Percentiles rank a stretch among this genome's conserved stretches.
Conservation (phyloP, 2,329 filamentous ascomycete genomes). For the Colletotrichum kahawae region DNA sequence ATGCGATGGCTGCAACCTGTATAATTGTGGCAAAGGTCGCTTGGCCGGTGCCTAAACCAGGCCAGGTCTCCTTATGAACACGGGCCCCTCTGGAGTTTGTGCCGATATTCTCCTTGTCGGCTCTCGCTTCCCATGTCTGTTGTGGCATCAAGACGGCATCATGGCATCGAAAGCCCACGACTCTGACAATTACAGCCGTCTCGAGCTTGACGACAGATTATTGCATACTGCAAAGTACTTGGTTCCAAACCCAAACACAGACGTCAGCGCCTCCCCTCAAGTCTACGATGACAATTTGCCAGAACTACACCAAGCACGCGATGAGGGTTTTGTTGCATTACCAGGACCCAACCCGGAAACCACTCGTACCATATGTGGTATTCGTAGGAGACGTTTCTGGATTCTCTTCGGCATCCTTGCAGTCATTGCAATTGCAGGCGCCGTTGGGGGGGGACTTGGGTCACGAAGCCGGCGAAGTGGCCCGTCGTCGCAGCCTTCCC, state of each 20-base stretch:
- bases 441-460: background rate
- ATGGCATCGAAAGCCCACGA: background rate
- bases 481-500: background rate
- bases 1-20: too few relatives aligned
- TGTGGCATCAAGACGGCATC: too few relatives aligned
- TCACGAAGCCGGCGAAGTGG: too few relatives aligned
- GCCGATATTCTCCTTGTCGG: too few relatives aligned
- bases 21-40: too few relatives aligned
- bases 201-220: background rate
- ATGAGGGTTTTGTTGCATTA: background rate
- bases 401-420: background rate
- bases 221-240: background rate
- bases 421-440: background rate
- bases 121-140: too few relatives aligned
- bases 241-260: background rate
- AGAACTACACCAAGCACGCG: background rate
- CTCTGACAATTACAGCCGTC: background rate
- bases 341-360: too few relatives aligned
- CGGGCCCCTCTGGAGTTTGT: too few relatives aligned
- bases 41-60: too few relatives aligned
- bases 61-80: too few relatives aligned
- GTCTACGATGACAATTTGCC: background rate
- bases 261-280: background rate
- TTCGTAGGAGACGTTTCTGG: background rate
- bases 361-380: too few relatives aligned